Evolutionary conservation across 768 basidiomycete genomes (phyloP).

Genomic region (Mycena amicta): DNA sequence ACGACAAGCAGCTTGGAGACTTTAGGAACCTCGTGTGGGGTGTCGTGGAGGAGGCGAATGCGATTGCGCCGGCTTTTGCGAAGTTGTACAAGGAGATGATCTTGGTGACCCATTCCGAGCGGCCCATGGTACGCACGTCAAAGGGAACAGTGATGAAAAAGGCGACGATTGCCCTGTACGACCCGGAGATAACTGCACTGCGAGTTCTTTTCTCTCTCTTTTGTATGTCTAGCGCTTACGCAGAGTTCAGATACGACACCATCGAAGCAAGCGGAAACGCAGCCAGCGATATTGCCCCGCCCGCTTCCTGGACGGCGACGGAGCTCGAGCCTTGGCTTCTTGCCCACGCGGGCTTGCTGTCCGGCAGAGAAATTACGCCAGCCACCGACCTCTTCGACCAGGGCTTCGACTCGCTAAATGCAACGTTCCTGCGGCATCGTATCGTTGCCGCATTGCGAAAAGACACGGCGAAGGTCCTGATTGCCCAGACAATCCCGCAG

Average conservation of each 20-base stretch:
- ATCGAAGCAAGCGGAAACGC: constrained; percentile 24
- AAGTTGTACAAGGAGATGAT: constrained; percentile 59
- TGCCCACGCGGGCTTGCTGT: constrained; percentile 22
- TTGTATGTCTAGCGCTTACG: background rate
- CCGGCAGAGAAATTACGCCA: constrained; percentile 9
- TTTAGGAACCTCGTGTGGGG: constrained; percentile 15
- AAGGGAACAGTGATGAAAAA: constrained; percentile 54
- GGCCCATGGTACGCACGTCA: constrained; percentile 45
- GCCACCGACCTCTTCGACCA: constrained; percentile 34
- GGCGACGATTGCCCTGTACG: constrained; percentile 43
- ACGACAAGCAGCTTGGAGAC: constrained; percentile 1
- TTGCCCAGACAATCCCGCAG: constrained; percentile 6
- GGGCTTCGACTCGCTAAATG: constrained; percentile 41
- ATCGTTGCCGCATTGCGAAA: constrained; percentile 33
- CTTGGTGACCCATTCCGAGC: constrained; percentile 38
- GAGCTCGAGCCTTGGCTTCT: constrained; percentile 25
- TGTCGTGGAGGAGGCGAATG: constrained; percentile 5
- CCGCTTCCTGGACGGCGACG: constrained; percentile 17
- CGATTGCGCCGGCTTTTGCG: constrained; percentile 41
- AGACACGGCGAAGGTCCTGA: constrained; percentile 1
- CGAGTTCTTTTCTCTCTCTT: constrained; percentile 23
- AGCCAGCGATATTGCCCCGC: constrained; percentile 18
- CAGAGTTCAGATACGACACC: constrained; percentile 23
- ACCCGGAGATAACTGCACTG: constrained; percentile 49
- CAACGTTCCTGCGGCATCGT: constrained; percentile 41